Percentiles rank a stretch among this genome's conserved stretches.
Evolutionary conservation across 345 rosid genomes (phyloP).

Genomic region (Eucalyptus marginata): DNA sequence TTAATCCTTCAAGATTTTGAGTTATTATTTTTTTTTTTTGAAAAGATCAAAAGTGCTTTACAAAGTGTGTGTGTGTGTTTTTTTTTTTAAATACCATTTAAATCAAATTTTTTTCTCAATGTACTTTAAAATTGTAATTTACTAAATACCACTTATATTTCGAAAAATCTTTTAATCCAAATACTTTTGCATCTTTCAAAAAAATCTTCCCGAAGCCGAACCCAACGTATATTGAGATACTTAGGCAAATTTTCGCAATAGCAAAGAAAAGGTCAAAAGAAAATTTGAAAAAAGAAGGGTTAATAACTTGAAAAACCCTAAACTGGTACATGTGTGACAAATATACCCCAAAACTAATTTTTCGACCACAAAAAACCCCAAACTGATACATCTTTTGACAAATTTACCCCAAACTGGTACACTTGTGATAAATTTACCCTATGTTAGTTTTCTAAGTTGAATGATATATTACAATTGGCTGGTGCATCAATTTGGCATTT

Average conservation of each 20-base stretch:
- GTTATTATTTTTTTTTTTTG: too few species aligned
- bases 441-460: too few species aligned
- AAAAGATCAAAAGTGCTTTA: background rate
- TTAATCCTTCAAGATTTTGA: too few species aligned
- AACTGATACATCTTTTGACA: rapidly evolving
- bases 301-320: rapidly evolving
- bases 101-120: too few species aligned
- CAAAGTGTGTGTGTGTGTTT: too few species aligned
- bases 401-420: rapidly evolving
- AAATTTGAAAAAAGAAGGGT: rapidly evolving
- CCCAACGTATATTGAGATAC: background rate
- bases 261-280: background rate
- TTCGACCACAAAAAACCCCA: rapidly evolving
- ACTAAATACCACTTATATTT: too few species aligned
- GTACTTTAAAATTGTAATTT: too few species aligned
- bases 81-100: background rate
- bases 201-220: too few species aligned
- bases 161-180: too few species aligned
- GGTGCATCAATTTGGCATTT: too few species aligned
- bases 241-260: background rate
- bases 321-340: rapidly evolving
- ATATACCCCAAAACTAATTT: rapidly evolving
- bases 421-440: too few species aligned
- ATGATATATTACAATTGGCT: too few species aligned
- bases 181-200: background rate